Evolutionary conservation across 2,329 filamentous ascomycete genomes (phyloP).

Genomic region (Penicillium hordei): DNA sequence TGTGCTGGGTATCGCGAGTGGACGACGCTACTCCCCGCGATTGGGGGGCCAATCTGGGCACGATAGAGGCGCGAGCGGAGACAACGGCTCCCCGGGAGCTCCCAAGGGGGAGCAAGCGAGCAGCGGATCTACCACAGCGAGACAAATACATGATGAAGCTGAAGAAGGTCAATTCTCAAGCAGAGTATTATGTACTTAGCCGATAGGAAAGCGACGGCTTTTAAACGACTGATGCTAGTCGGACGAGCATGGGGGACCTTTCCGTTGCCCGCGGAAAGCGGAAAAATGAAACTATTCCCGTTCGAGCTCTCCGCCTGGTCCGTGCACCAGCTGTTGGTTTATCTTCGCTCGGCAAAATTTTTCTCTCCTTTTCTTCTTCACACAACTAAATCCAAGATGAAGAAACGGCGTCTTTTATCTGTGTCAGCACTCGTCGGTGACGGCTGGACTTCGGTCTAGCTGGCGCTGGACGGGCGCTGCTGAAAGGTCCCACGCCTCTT

Average conservation of each 20-base stretch:
- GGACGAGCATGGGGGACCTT: constrained; percentile 18
- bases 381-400: constrained; percentile 46
- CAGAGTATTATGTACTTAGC: constrained; percentile 14
- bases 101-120: constrained; percentile 34
- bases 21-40: constrained; percentile 40
- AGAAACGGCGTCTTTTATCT: constrained; percentile 36
- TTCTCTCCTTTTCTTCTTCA: constrained; percentile 32
- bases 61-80: constrained; percentile 24
- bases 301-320: constrained; percentile 23
- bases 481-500: constrained; percentile 38
- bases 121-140: constrained; percentile 38
- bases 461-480: constrained; percentile 39
- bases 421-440: constrained; percentile 39
- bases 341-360: constrained; percentile 18
- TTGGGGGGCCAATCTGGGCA: constrained; percentile 29
- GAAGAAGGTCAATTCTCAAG: constrained; percentile 8
- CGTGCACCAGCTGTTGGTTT: constrained; percentile 17
- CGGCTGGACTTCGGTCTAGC: constrained; percentile 23
- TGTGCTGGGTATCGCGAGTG: constrained; percentile 44
- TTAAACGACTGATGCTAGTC: constrained; percentile 19
- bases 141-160: constrained; percentile 35
- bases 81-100: constrained; percentile 24
- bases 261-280: constrained; percentile 43
- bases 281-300: constrained; percentile 25
- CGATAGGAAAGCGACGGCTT: constrained; percentile 25